Conservation (phyloP, 1,284 basidiomycete species). For the Macrocybe sp. region DNA sequence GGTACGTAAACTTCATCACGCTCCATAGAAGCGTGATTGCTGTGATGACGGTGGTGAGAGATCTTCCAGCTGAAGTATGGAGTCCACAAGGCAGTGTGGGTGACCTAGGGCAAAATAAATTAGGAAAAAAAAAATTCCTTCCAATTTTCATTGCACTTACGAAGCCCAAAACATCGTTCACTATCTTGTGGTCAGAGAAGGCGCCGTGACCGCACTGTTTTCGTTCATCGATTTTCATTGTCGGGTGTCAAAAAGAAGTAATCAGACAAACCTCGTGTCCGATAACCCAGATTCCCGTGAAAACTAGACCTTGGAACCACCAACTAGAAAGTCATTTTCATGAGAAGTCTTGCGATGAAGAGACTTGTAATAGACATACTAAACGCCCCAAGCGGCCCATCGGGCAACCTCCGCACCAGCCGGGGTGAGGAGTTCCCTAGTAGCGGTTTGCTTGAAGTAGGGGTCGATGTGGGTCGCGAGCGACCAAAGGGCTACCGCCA, state of each 20-base stretch:
- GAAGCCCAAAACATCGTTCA: constrained; percentile 38
- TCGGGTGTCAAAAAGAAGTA: neutral
- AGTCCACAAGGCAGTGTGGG: constrained; percentile 45
- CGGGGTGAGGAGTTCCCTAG: constrained; percentile 24
- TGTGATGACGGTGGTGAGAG: constrained; percentile 50
- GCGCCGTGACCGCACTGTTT: constrained; percentile 21
- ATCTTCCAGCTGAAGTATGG: constrained; percentile 55
- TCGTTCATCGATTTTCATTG: too few species aligned
- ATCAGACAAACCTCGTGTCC: constrained; percentile 44
- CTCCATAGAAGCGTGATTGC: constrained; percentile 51
- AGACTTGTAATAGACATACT: constrained; percentile 29
- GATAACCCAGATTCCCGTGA: constrained; percentile 61
- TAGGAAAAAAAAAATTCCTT: too few species aligned
- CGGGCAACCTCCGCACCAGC: constrained; percentile 32
- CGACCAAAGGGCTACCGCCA: constrained; percentile 41
- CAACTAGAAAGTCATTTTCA: constrained; percentile 30
- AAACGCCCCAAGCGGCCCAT: constrained; percentile 42
- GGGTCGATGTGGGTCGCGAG: constrained; percentile 44
- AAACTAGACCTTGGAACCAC: constrained; percentile 59
- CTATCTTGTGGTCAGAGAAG: constrained; percentile 27
- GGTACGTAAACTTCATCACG: constrained; percentile 61
- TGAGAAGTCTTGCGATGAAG: constrained; percentile 3
- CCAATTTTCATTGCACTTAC: too few species aligned
- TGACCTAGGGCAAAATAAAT: constrained; percentile 17
- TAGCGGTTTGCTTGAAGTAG: constrained; percentile 26